Percentiles rank a stretch among this genome's conserved stretches.
These are phyloP conservation scores for Xylaria palmicola DNA, from an alignment of 495 filamentous ascomycete species.

Conservation along the genomic window DNA sequence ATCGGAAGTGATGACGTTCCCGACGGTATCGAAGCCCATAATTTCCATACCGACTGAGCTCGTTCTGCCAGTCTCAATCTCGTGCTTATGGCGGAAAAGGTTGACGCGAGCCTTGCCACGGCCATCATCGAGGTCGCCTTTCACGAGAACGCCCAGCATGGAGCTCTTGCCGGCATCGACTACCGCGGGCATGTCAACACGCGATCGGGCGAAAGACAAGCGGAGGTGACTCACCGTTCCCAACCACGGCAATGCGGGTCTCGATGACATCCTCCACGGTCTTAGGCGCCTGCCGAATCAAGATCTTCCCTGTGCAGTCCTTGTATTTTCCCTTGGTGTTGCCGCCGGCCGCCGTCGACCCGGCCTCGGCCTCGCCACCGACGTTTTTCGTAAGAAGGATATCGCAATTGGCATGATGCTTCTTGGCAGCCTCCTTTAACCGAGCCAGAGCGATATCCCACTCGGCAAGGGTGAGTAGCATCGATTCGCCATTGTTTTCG, in stretches of 20 bases:
- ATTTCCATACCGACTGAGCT: slow-evolving; percentile 98
- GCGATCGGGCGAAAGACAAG: background rate
- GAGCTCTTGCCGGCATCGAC: slow-evolving; percentile 97
- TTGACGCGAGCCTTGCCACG: slow-evolving; percentile 93
- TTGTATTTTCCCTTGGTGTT: slow-evolving; percentile 58
- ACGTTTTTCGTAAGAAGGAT: slow-evolving; percentile 86
- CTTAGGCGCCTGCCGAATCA: slow-evolving; percentile 72
- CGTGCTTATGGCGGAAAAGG: slow-evolving; percentile 96
- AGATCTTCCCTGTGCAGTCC: slow-evolving; percentile 74
- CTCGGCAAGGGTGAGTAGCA: slow-evolving; percentile 75
- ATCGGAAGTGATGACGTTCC: slow-evolving; percentile 77
- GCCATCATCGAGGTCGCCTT: slow-evolving; percentile 92
- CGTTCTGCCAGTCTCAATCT: slow-evolving; percentile 91
- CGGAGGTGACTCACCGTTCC: slow-evolving; percentile 61
- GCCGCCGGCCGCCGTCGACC: slow-evolving; percentile 39
- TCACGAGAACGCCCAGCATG: slow-evolving; percentile 93
- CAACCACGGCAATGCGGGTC: slow-evolving; percentile 94
- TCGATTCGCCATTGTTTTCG: slow-evolving; percentile 90
- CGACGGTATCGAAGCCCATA: slow-evolving; percentile 91
- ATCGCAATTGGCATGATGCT: slow-evolving; percentile 68
- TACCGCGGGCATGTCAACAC: slow-evolving; percentile 20
- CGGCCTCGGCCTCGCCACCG: slow-evolving; percentile 71
- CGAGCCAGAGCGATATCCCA: slow-evolving; percentile 74
- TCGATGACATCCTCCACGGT: slow-evolving; percentile 87
- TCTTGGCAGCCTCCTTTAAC: slow-evolving; percentile 63